A percentile compares a stretch with the other conserved stretches of the same genome.
phyloP scores from a whole-genome alignment of 2,329 filamentous ascomycete species.

The Aspergillaceae sp. region DNA sequence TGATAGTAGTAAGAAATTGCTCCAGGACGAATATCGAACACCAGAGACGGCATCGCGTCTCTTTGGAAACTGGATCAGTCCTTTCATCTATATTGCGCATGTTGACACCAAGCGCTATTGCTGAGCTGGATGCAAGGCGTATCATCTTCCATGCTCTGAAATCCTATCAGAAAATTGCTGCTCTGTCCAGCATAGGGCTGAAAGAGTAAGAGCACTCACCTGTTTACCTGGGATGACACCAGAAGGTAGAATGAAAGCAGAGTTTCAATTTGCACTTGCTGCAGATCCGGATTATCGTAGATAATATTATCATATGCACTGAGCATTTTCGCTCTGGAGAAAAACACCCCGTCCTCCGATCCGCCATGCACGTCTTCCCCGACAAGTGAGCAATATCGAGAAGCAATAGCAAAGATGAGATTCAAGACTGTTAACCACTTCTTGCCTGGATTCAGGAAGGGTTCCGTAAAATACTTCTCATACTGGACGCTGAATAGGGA shows the following conservation, averaged over 20 bases:
- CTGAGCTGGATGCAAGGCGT: conserved; percentile 31
- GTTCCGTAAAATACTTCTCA: conserved; percentile 17
- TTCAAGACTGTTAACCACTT: conserved; percentile 35
- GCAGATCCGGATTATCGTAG: conserved; percentile 29
- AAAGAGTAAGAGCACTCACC: conserved; percentile 5
- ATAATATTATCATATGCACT: conserved; percentile 23
- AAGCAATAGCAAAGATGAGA: conserved; percentile 33
- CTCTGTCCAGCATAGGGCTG: too few relatives aligned
- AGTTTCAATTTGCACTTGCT: conserved; percentile 33
- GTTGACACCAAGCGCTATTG: conserved; percentile 32
- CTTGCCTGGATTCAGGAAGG: conserved; percentile 19
- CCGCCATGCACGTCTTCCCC: conserved; percentile 16
- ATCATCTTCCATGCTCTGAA: conserved; percentile 27
- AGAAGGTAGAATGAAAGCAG: conserved; percentile 29
- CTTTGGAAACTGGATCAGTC: conserved; percentile 28
- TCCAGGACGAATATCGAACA: conserved; percentile 34
- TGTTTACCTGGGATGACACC: conserved; percentile 20
- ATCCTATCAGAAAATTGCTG: not conserved
- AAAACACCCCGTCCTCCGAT: conserved; percentile 27
- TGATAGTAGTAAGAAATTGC: conserved; percentile 31
- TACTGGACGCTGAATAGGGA: conserved; percentile 29
- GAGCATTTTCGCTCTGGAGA: conserved; percentile 28
- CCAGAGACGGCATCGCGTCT: conserved; percentile 34
- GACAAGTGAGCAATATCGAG: conserved; percentile 26
- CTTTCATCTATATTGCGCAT: conserved; percentile 27